phyloP scores from a whole-genome alignment of 768 basidiomycete genomes.

The Suillus bovinus region DNA sequence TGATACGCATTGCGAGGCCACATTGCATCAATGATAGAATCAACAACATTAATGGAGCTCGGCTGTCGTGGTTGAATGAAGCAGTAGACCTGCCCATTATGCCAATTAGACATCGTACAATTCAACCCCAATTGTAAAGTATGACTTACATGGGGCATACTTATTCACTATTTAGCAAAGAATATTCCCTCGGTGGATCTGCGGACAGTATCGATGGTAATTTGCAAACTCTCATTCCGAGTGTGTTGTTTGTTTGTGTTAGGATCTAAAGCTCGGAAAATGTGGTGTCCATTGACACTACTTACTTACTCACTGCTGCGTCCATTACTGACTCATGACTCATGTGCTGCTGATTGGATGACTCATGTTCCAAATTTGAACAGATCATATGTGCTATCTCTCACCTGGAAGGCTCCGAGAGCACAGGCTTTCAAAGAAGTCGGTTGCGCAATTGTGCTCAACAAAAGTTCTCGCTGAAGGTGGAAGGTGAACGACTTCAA shows the following conservation, averaged over 20 bases:
- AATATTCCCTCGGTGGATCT: background rate
- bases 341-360: background rate
- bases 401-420: slow-evolving; percentile 51
- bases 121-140: background rate
- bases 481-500: slow-evolving; percentile 99
- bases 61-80: background rate
- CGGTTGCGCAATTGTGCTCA: slow-evolving; percentile 65
- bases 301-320: background rate
- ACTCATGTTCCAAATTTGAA: slow-evolving; percentile 12
- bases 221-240: background rate
- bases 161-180: background rate
- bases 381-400: slow-evolving; percentile 19
- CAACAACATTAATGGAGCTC: background rate
- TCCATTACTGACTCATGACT: background rate
- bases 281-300: too few species aligned
- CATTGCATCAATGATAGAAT: background rate
- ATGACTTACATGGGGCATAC: background rate
- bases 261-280: background rate
- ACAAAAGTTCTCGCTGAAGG: slow-evolving; percentile 58
- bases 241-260: background rate
- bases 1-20: background rate
- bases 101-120: background rate
- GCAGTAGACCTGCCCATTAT: background rate
- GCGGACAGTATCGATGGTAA: background rate
- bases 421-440: slow-evolving; percentile 48